Conservation (phyloP, 768 basidiomycete genomes). For the Rhodotorula paludigena region DNA sequence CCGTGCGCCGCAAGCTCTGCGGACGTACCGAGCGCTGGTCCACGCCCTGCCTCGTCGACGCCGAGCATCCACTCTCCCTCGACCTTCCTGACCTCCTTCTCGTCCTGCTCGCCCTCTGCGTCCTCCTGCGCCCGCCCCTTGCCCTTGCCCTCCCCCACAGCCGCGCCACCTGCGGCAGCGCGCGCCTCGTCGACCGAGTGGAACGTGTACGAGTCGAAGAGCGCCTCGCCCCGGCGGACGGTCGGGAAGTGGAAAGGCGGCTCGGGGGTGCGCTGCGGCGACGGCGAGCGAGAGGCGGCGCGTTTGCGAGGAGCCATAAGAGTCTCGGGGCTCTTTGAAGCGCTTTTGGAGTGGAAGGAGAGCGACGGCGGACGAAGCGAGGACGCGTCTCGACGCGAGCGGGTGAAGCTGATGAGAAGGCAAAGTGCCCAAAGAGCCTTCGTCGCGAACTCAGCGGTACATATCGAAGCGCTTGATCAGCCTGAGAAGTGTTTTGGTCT, state of each 20-base stretch:
- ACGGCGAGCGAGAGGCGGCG: neutral
- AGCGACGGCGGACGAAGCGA: neutral
- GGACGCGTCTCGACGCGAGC: neutral
- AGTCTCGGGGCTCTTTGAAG: neutral
- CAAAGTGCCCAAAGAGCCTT: too few species aligned
- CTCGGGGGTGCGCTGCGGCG: neutral
- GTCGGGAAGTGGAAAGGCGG: conserved; percentile 29
- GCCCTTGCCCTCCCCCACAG: neutral
- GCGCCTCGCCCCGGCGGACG: conserved; percentile 23
- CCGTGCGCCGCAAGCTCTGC: neutral
- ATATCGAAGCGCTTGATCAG: too few species aligned
- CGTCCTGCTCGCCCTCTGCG: conserved; percentile 51
- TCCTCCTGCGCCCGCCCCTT: conserved; percentile 15
- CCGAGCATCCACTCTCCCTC: conserved; percentile 70
- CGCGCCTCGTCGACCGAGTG: conserved; percentile 36
- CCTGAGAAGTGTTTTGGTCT: too few species aligned
- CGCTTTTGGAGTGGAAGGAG: neutral
- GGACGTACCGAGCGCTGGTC: conserved; percentile 73
- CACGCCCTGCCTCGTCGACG: conserved; percentile 97
- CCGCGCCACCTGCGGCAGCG: neutral
- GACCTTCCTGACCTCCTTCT: neutral
- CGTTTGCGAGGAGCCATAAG: conserved; percentile 10
- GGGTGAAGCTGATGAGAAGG: neutral
- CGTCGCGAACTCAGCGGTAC: too few species aligned
- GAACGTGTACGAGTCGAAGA: conserved; percentile 42